phyloP scores from a whole-genome alignment of 2,329 filamentous ascomycete species.

The Eurotiales sp. region DNA sequence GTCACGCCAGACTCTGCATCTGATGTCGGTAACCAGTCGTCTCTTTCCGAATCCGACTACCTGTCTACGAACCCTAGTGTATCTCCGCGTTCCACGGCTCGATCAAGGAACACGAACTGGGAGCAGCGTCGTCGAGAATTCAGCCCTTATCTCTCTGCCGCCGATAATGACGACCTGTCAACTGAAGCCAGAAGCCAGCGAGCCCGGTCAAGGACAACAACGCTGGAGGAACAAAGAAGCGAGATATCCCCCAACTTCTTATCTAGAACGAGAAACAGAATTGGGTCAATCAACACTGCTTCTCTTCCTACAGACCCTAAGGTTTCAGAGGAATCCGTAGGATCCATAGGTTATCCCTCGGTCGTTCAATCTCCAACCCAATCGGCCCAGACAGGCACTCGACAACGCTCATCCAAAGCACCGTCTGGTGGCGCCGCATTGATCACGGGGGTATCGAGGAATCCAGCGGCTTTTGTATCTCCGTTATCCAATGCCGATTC shows the following conservation, averaged over 20 bases:
- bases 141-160: slow-evolving; percentile 27
- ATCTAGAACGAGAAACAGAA: slow-evolving; percentile 31
- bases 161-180: slow-evolving; percentile 32
- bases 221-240: slow-evolving; percentile 39
- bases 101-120: slow-evolving; percentile 29
- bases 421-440: slow-evolving; percentile 24
- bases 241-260: slow-evolving; percentile 33
- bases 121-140: slow-evolving; percentile 31
- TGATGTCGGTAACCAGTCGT: slow-evolving; percentile 34
- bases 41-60: slow-evolving; percentile 35
- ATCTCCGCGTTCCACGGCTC: slow-evolving; percentile 35
- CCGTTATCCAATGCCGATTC: slow-evolving; percentile 43
- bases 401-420: slow-evolving; percentile 32
- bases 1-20: slow-evolving; percentile 44
- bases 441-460: slow-evolving; percentile 24
- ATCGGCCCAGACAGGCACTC: slow-evolving; percentile 28
- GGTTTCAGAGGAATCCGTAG: slow-evolving; percentile 34
- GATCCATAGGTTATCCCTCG: slow-evolving; percentile 48
- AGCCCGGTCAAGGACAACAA: slow-evolving; percentile 39
- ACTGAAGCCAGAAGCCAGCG: slow-evolving; percentile 32
- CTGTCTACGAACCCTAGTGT: slow-evolving; percentile 28
- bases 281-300: slow-evolving; percentile 39
- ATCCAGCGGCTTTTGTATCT: slow-evolving; percentile 29
- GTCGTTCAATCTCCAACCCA: slow-evolving; percentile 42
- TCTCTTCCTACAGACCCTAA: slow-evolving; percentile 28